Base-by-base conservation (phyloP, 495 filamentous ascomycete genomes). In the Talaromyces ruber region DNA sequence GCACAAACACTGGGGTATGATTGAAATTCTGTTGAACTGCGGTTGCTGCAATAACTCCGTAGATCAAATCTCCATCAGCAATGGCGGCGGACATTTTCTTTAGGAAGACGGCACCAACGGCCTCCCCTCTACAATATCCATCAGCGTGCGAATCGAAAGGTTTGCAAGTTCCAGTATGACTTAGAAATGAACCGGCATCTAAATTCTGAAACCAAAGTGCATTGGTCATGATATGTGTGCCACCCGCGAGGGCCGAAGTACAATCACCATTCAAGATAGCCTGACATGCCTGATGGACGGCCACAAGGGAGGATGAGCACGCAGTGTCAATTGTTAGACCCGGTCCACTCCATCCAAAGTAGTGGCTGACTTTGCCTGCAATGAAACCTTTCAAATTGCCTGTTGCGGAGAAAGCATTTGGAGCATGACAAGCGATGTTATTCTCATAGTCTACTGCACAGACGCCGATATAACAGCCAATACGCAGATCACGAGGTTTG, bases 11-110 rank as follows among this genome's bases (percentile, higher is more conserved):
- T 9, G 86, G 86, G 4, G 84, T 84, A 43, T 80, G 79, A 60
- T 88, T 86, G 0, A 81, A 79, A 12, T 83, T 86, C 64, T 92
- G 89, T 61, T 91, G 85, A 4, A 87, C 82, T 2, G 82, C 81
- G 0, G 85, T 80, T 11, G 76, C 82, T 0, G 82, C 69, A 53
- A 92, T 84, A 24, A 86, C 81, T 0, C 78, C 89, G 4, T 88
- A 73, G 34, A 92, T 79, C 8, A 75, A 70, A 65, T 91, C 85
- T 3, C 85, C 82, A 53, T 88, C 84, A 0, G 75, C 75, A 28
- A 86, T 52, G 1, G 89, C 89, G 66, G 83, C 79, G 2, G 83
- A 78, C 0, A 91, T 73, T 8, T 79, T 76, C 72, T 92, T 92
- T 29, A 92, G 73, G 28, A 88, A 76, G 26, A 92, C 81, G 2